Base-by-base conservation (phyloP, 768 basidiomycete species). In the Tulasnella sp. region DNA sequence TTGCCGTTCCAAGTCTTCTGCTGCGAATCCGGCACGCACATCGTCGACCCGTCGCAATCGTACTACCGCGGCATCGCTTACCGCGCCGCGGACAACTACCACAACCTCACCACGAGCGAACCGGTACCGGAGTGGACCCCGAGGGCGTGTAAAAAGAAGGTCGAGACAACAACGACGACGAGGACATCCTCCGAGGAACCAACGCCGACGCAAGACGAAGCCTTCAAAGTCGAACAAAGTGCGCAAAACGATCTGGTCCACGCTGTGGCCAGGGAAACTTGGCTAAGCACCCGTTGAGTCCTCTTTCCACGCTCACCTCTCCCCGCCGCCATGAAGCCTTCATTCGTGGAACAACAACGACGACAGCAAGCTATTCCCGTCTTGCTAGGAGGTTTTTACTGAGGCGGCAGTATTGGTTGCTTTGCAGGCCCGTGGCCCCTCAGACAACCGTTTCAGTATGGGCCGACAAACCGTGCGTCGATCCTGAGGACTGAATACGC, bases 1-100 rank as follows among this genome's bases (percentile, higher is more conserved):
- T 90, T 99, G 1, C 98, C 98, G 5, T 98, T 99, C 89, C 98
- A 99, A 85, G 96, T 94, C 12, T 99, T 98, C 87, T 99, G 98
- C 88, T 99, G 98, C 87, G 98, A 99, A 88, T 93, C 96, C 0
- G 98, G 98, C 6, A 97, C 96, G 0, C 98, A 99, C 85, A 92
- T 99, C 84, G 93, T 99, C 82, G 98, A 99, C 85, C 98, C 98
- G 18, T 90, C 90, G 46, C 97, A 98, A 85, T 94, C 96, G 0
- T 99, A 99, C 88, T 99, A 99, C 88, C 92, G 92, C 64, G 95
- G 94, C 69, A 90, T 99, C 83, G 84, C 84, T 0, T 99, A 99
- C 85, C 93, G 96, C 73, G 90, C 95, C 2, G 96, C 95, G 4
- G 87, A 86, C 12, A 91, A 95, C 83, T 93, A 91, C 85, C 93